These are phyloP conservation scores for Achaetomiella virescens DNA, from an alignment of 495 filamentous ascomycete genomes.

Conservation along the genomic window DNA sequence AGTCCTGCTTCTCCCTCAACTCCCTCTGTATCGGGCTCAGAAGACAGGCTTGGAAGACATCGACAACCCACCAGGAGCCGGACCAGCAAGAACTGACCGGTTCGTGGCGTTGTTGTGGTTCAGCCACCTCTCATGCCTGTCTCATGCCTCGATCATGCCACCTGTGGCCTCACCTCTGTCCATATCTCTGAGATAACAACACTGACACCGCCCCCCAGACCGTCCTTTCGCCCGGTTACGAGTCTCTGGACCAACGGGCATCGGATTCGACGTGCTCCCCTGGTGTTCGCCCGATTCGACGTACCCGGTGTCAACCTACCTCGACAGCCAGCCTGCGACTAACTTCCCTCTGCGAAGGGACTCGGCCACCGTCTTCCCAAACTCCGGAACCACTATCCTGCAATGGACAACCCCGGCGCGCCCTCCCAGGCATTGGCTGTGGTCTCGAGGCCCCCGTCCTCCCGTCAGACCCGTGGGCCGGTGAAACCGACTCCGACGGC, in stretches of 20 bases:
- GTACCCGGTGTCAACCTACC: not conserved
- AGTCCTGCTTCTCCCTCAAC: not conserved
- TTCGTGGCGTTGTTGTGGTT: no score
- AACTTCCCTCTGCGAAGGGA: not conserved
- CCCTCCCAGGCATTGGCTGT: not conserved
- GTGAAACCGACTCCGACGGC: constrained; percentile 1
- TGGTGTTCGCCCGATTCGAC: constrained; percentile 5
- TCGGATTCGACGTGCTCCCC: not conserved
- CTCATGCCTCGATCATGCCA: no score
- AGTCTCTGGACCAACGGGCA: not conserved
- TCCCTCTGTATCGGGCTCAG: not conserved
- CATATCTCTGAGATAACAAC: not conserved
- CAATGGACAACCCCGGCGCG: not conserved
- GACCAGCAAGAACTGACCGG: no score
- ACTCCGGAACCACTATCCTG: not conserved
- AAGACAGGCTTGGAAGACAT: no score
- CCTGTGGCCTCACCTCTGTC: not conserved
- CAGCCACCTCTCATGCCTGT: no score
- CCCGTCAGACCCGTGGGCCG: not conserved
- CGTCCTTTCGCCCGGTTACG: not conserved
- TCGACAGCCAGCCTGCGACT: constrained; percentile 5
- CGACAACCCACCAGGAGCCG: no score
- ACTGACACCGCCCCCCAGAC: not conserved
- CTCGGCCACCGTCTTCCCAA: not conserved
- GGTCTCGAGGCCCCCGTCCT: not conserved